Evolutionary conservation across 805 yeast species (phyloP).

Genomic region (Lipomyces starkeyi): DNA sequence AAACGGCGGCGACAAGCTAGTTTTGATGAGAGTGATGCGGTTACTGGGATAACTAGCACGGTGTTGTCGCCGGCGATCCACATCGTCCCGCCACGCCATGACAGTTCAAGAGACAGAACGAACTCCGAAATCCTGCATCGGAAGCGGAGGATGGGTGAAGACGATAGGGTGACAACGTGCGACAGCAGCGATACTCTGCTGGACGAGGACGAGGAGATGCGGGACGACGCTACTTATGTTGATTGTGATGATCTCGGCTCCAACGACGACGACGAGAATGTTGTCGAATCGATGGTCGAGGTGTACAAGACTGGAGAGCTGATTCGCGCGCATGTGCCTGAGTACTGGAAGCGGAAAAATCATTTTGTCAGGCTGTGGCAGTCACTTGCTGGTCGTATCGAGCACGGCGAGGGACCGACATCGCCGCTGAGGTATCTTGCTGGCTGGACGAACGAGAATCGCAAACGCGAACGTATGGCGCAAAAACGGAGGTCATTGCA

Average conservation of each 20-base stretch:
- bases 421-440: slow-evolving; percentile 5
- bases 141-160: background rate
- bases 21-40: background rate
- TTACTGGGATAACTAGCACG: background rate
- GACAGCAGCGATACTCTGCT: background rate
- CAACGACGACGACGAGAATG: slow-evolving; percentile 13
- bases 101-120: slow-evolving; percentile 4
- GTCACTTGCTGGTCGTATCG: slow-evolving; percentile 1
- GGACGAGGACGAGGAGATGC: background rate
- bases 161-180: background rate
- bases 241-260: slow-evolving; percentile 1
- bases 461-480: background rate
- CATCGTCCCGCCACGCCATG: slow-evolving; percentile 17
- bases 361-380: slow-evolving; percentile 8
- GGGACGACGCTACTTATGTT: background rate
- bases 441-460: slow-evolving; percentile 10
- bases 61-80: slow-evolving; percentile 20
- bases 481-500: slow-evolving; percentile 8
- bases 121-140: background rate
- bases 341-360: background rate
- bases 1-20: background rate
- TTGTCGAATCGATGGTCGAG: slow-evolving; percentile 2
- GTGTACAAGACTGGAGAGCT: slow-evolving; percentile 1
- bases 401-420: background rate
- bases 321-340: background rate